Base-by-base conservation (phyloP, 768 basidiomycete genomes). In the Kondoa subrosea region DNA sequence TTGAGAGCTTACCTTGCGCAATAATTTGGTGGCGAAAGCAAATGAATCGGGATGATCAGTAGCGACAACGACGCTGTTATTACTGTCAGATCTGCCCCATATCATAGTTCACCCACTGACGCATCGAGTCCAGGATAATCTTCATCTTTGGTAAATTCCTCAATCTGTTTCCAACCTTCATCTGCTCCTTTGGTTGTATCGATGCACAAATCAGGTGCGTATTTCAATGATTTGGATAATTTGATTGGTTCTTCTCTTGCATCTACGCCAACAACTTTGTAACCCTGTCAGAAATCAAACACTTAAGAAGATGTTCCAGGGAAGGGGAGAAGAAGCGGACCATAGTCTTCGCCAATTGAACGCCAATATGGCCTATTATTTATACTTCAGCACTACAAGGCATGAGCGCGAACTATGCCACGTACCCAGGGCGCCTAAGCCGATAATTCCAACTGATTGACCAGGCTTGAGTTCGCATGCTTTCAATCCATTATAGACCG, bases 341-440 rank as follows among this genome's bases (percentile, higher is more conserved):
- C 71, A 71, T 66, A 33, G 31, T 16, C 32, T 70, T 69, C 3
- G 71, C 72, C 1, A 73, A 59, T 34, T 73, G 72, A 3, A 73
- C 72, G 3, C 64, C 71, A n/a, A 71, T 57, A 57, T 69, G 68
- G 12, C 70, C 70, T n/a, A 68, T n/a, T 29, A 56, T 50, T 16
- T 65, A 29, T 4, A 34, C 27, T 21, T 29, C 66, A 34, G 34
- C 21, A 21, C 56, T 8, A 3, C 25, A 15, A 57, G 40, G 40
- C 59, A 65, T 66, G 60, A 27, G 12, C 25, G 8, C 3, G 15
- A 26, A 65, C 3, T n/a, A n/a, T n/a, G n/a, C n/a, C 14, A 59
- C 15, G 40, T 66, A 16, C 21, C 34, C 33, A 67, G 56, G 27
- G 29, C 56, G 30, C 57, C 56, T 29, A 33, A 26, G 26, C 66